Evolutionary conservation across 306 rosid genomes (phyloP).

Genomic region (Ceratonia siliqua): DNA sequence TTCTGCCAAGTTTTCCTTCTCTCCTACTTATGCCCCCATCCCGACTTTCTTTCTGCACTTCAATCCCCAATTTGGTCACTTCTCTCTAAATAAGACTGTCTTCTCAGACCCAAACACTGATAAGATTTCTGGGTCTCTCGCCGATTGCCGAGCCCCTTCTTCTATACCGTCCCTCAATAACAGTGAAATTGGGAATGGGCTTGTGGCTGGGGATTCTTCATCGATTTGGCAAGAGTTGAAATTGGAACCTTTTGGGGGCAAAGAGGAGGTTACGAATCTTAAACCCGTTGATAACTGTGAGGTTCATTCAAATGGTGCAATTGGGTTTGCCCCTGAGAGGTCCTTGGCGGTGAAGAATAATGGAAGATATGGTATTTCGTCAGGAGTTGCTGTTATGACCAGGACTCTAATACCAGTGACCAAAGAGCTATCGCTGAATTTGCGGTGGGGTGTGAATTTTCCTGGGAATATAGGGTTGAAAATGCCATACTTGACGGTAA

Average conservation of each 20-base stretch:
- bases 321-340: constrained; percentile 35
- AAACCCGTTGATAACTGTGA: constrained; percentile 19
- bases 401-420: constrained; percentile 62
- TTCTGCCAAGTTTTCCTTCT: constrained; percentile 58
- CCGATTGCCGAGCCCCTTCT: constrained; percentile 15
- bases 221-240: constrained; percentile 73
- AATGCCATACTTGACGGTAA: constrained; percentile 62
- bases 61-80: constrained; percentile 77
- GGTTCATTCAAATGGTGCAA: constrained; percentile 21
- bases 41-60: constrained; percentile 75
- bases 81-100: constrained; percentile 60
- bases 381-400: constrained; percentile 65
- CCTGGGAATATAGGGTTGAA: constrained; percentile 45
- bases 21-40: constrained; percentile 42
- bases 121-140: constrained; percentile 33
- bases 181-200: constrained; percentile 41
- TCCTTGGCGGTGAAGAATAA: constrained; percentile 38
- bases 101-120: constrained; percentile 40
- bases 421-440: constrained; percentile 48
- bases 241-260: constrained; percentile 54
- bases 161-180: constrained; percentile 29
- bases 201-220: constrained; percentile 40
- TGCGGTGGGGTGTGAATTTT: constrained; percentile 69
- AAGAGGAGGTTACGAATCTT: constrained; percentile 14
- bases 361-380: constrained; percentile 42